Evolutionary conservation across 352 stramenopile genomes (phyloP), one percentile per base, ranked within the genome.

Genomic region (Halophytophthora batemanensis): DNA sequence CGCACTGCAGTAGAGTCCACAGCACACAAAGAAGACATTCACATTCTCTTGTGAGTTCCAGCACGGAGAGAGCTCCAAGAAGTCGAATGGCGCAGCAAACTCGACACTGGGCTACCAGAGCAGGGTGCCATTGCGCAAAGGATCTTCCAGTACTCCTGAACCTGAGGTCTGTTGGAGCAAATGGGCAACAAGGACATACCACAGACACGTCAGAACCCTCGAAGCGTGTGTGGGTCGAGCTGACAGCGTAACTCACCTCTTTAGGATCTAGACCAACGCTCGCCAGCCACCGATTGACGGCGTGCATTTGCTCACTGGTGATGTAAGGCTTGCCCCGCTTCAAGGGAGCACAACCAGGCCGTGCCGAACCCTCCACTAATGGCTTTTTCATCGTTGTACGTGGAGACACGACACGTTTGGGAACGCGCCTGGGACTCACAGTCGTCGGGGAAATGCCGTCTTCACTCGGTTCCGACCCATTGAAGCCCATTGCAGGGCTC

Each of bases 101-200:
- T 18, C 4, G 25, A 7, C 3, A 46, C 15, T 31, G 8, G 8
- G 4, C 37, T 61, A 79, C 69, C 69, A 74, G 33, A 79, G 36
- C 14, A 74, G 42, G 35, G 68, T 54, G 7, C 69, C 69, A 18
- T 75, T 79, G 14, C 69, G 65, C 36, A 76, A 57, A 3, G 52
- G 36, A n/a, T 79, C 63, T 6, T 75, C 52, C 44, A 75, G 38
- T 3, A 75, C 61, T 1, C 60, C 60, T 23, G 41, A 37, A 15
- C 35, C 21, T 2, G 35, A 22, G 47, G 37, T 36, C 64, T 73
- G 10, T 23, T 6, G n/a, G 2, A 29, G 12, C 3, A 14, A 39
- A 38, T 1, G 2, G 21, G 10, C 25, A 28, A 17, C 28, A 7
- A 11, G 33, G 45, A 4, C 25, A 4, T 8, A 31, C 4, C 25